Base-by-base conservation (phyloP, 345 rosid species). In the Eucalyptus sideroxylon region DNA sequence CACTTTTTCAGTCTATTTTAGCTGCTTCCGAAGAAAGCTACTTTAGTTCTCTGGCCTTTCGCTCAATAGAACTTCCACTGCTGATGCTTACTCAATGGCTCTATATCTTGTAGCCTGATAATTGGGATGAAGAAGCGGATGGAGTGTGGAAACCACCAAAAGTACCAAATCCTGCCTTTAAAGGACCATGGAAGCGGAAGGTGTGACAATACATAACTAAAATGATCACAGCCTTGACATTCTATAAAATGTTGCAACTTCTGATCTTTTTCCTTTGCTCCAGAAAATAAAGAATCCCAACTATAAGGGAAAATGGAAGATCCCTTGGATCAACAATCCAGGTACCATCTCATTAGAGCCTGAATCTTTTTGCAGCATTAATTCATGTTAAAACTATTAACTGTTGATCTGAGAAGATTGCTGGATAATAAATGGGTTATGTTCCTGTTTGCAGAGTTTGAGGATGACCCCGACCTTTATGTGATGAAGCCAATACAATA, bases 281-380 rank as follows among this genome's bases (percentile, higher is more conserved):
- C 94, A 98, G 99, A 98, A 91, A 94, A 93, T 97, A 93, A 98
- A 97, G 95, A 98, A 98, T 88, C 99, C 98, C 14, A 97, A 94
- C 89, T 96, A 96, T 90, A 97, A 97, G 90, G 99, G 99, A 50
- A 98, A 95, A 90, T 98, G 99, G 99, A 98, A 91, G 94, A 93
- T 88, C 91, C 98, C 97, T 55, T 98, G 96, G 95, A 95, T 96
- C 69, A 96, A 98, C 92, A 98, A 98, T 90, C 99, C 99, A 90
- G 99, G 98, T 94, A 92, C 49, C 53, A 86, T 87, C 85, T 77
- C 88, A 85, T 67, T n/a, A 59, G 27, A 77, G 47, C 47, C 85
- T 6, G 9, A 77, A 26, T 40, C 85, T 77, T 77, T 77, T 77
- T 2, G 85, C 45, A 40, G 47, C 47, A 40, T 37, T 77, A 40